phyloP scores from a whole-genome alignment of 805 yeast genomes.

The Barnettozyma vustinii region DNA sequence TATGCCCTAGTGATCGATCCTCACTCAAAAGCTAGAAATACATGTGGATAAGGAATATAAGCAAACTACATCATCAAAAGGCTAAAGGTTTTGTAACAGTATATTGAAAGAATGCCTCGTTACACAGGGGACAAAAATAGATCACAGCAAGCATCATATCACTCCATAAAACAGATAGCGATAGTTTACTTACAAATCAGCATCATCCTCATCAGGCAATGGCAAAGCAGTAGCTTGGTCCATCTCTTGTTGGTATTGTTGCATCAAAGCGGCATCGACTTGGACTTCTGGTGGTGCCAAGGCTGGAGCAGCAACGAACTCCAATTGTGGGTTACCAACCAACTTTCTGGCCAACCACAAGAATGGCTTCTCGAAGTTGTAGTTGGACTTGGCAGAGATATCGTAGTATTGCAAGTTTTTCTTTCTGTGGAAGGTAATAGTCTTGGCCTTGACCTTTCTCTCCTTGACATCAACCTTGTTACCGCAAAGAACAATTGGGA shows the following conservation, averaged over 20 bases:
- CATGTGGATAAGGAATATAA: too few species aligned
- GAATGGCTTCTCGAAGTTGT: conserved; percentile 99
- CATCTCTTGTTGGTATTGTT: conserved; percentile 98
- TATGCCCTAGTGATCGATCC: too few species aligned
- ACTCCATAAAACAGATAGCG: neutral
- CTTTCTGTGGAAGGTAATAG: conserved; percentile 99
- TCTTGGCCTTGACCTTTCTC: conserved; percentile 99
- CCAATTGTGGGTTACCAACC: conserved; percentile 96
- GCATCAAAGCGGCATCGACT: conserved; percentile 95
- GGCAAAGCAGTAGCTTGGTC: conserved; percentile 99
- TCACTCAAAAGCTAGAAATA: too few species aligned
- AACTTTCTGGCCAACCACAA: conserved; percentile 99
- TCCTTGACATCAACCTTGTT: conserved; percentile 99
- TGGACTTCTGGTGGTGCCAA: conserved; percentile 99
- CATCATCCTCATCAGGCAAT: conserved; percentile 99
- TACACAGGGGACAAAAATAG: neutral
- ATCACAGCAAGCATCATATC: neutral
- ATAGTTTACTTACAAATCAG: conserved; percentile 66
- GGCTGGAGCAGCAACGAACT: conserved; percentile 98
- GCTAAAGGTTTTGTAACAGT: neutral
- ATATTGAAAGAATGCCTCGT: neutral
- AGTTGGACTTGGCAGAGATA: conserved; percentile 98
- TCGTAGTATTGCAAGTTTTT: conserved; percentile 99
- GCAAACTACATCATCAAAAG: neutral
- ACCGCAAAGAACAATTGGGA: conserved; percentile 98